Evolutionary conservation across 148 eudicot genomes (phyloP).

Genomic region (Persicaria maculosa): DNA sequence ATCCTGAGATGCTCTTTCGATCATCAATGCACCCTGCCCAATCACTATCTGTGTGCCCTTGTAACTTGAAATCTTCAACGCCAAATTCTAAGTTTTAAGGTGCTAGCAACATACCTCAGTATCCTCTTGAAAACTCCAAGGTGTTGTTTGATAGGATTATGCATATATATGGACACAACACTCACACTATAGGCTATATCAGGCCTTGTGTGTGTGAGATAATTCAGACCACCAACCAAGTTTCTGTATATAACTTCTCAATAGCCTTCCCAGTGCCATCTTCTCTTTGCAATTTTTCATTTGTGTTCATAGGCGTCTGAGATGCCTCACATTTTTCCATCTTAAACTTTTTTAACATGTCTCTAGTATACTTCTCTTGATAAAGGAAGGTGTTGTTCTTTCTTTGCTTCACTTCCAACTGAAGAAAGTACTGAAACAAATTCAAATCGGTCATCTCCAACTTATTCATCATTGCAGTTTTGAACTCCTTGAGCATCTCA

Average conservation of each 20-base stretch:
- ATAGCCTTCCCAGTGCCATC: background rate
- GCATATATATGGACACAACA: background rate
- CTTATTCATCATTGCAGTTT: too few species aligned
- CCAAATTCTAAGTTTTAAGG: too few species aligned
- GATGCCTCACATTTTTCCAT: background rate
- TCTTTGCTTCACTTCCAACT: background rate
- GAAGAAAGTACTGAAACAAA: background rate
- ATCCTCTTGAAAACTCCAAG: conserved; percentile 17
- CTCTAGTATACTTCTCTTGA: background rate
- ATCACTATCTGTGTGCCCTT: too few species aligned
- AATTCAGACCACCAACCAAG: too few species aligned
- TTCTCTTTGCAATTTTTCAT: background rate
- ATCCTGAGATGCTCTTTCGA: too few species aligned
- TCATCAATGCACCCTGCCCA: too few species aligned
- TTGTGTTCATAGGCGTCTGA: background rate
- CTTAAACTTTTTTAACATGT: background rate
- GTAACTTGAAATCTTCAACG: too few species aligned
- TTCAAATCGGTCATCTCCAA: background rate
- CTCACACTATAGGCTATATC: too few species aligned
- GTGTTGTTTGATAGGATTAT: conserved; percentile 14
- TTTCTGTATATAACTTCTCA: too few species aligned
- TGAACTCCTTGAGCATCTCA: too few species aligned
- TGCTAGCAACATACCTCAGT: background rate
- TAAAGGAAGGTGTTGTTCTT: background rate
- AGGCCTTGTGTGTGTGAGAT: too few species aligned